Evolutionary conservation across 2,329 filamentous ascomycete genomes (phyloP), one percentile per base, ranked within the genome.

Genomic region (Nigrospora osmanthi): DNA sequence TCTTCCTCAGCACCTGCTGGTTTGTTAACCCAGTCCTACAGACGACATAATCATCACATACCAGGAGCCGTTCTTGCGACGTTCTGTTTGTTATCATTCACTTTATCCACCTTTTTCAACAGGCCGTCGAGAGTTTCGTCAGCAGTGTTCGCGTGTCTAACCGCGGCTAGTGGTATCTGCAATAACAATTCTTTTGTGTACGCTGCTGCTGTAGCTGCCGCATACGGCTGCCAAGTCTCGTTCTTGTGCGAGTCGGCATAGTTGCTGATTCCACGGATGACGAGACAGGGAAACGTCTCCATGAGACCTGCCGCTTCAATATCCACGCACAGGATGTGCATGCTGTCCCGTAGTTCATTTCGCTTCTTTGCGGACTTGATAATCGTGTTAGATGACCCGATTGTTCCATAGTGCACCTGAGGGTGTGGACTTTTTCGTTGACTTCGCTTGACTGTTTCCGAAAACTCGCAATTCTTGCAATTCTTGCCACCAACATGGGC

Each of bases 301-400:
- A 55, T 57, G 5, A 62, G 31, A 6, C 60, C 62, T 9, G 58
- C 58, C 0, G 52, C 40, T 43, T 54, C 33, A 49, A 53, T 52
- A 35, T 52, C 47, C 34, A 53, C 46, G 35, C 49, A 53, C 10
- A 52, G 43, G 13, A 43, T 46, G 11, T 44, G 35, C 13, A 45
- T 43, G 10, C 39, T 5, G 12, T 33, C 15, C 10, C 43, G 48
- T 3, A 49, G 32, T 15, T 28, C 31, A 33, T 54, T 45, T 34
- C 50, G 48, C 13, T 35, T 40, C 13, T 17, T 11, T 6, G 41
- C 45, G 38, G 52, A 28, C 38, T 48, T 49, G 13, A 54, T 51
- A 7, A 54, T 44, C 39, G 46, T 45, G 32, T 52, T 54, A 5
- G 41, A 48, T 44, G 47, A 54, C 1, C 48, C 50, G 33, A 54